Percentiles rank a stretch among this genome's conserved stretches.
Conservation (phyloP, 176 grass and related monocot species). For the Echinochloa phyllopogon region DNA sequence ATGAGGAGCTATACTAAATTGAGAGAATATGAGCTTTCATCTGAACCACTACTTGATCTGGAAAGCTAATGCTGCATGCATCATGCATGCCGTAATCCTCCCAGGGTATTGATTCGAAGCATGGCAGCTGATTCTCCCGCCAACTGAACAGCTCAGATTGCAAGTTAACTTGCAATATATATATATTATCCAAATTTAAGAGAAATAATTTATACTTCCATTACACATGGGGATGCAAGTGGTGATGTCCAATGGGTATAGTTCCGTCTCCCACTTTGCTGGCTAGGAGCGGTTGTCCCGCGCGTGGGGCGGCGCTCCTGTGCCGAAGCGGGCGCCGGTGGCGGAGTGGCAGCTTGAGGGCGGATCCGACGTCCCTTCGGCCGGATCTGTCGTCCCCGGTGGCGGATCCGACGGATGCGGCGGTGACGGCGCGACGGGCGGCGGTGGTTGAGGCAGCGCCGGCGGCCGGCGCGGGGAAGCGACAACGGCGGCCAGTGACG, state of each 20-base stretch:
- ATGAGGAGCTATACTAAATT: background rate
- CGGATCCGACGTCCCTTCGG: too few species aligned
- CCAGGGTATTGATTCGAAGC: constrained; percentile 27
- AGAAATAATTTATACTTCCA: background rate
- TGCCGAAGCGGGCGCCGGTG: too few species aligned
- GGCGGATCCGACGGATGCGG: too few species aligned
- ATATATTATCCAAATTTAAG: background rate
- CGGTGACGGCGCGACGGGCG: too few species aligned
- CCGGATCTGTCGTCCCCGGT: too few species aligned
- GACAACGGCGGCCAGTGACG: too few species aligned
- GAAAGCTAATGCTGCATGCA: constrained; percentile 29
- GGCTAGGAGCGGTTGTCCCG: too few species aligned
- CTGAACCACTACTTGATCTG: constrained; percentile 9
- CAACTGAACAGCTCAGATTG: background rate
- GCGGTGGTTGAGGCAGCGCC: too few species aligned
- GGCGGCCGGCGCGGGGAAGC: too few species aligned
- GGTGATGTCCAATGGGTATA: background rate
- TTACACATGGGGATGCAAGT: background rate
- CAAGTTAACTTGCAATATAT: background rate
- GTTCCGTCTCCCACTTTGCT: background rate
- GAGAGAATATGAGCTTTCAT: background rate
- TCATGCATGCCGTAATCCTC: constrained; percentile 2
- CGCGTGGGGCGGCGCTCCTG: too few species aligned
- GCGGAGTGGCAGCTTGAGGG: too few species aligned
- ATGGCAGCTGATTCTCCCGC: background rate